Percentiles rank a stretch among this genome's conserved stretches.
These are phyloP conservation scores for Helicocarpus griseus DNA, from an alignment of 2,329 filamentous ascomycete genomes.

Conservation along the genomic window DNA sequence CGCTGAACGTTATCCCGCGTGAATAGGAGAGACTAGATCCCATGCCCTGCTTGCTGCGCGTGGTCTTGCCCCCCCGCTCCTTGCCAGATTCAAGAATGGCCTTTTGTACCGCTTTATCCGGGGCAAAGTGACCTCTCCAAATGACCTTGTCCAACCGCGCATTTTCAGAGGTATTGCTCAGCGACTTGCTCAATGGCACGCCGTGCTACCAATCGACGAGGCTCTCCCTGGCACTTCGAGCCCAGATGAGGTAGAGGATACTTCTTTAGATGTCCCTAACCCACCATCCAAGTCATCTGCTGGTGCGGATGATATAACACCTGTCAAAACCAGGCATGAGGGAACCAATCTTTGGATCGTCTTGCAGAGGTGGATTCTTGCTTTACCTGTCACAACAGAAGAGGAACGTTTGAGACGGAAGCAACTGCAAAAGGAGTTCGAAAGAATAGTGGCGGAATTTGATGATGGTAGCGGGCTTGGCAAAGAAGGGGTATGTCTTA, in stretches of 20 bases:
- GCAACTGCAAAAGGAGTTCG: slow-evolving; percentile 63
- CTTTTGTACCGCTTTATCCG: slow-evolving; percentile 88
- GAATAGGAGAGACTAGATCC: slow-evolving; percentile 50
- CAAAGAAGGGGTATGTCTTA: slow-evolving; percentile 52
- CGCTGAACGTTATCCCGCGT: slow-evolving; percentile 17
- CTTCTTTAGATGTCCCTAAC: slow-evolving; percentile 43
- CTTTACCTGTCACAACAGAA: slow-evolving; percentile 64
- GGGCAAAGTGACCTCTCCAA: slow-evolving; percentile 67
- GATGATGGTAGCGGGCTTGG: slow-evolving; percentile 70
- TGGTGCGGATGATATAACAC: slow-evolving; percentile 18
- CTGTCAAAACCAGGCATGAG: slow-evolving; percentile 55
- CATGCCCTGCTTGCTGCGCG: slow-evolving; percentile 81
- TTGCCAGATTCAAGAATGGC: slow-evolving; percentile 91
- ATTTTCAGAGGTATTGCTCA: slow-evolving; percentile 78
- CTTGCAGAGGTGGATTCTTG: slow-evolving; percentile 90
- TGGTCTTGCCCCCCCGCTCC: slow-evolving; percentile 72
- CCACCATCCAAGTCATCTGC: slow-evolving; percentile 14
- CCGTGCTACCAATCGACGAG: slow-evolving; percentile 49
- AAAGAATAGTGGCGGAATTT: slow-evolving; percentile 58
- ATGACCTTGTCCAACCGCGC: slow-evolving; percentile 64
- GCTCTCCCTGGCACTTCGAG: slow-evolving; percentile 23
- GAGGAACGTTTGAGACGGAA: slow-evolving; percentile 58
- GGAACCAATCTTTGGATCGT: slow-evolving; percentile 90
- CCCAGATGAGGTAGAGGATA: slow-evolving; percentile 15
- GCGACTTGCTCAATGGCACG: slow-evolving; percentile 88